phyloP scores from a whole-genome alignment of 495 filamentous ascomycete genomes.

The Aspergillus steynii region DNA sequence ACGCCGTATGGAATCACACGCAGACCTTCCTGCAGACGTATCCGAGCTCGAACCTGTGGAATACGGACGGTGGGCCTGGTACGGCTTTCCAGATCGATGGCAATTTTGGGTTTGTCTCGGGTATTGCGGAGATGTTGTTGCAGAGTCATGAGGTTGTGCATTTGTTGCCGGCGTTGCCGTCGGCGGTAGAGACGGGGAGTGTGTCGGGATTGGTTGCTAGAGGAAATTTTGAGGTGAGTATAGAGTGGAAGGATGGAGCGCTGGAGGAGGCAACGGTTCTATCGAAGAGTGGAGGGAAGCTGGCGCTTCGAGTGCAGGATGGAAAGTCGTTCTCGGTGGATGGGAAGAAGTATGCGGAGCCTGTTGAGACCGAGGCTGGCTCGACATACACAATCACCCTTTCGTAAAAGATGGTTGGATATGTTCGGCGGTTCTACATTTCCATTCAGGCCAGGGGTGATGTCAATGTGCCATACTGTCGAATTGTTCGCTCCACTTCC shows the following conservation, averaged over 20 bases:
- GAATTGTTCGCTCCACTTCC: not conserved
- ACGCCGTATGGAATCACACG: conserved; percentile 23
- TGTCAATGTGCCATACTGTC: not conserved
- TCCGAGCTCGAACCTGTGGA: conserved; percentile 17
- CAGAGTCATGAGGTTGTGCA: conserved; percentile 26
- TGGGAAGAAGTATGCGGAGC: not conserved
- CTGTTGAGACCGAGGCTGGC: not conserved
- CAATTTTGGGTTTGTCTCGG: conserved; percentile 32
- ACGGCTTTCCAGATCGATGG: conserved; percentile 35
- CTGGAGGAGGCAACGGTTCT: conserved; percentile 22
- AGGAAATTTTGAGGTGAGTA: conserved; percentile 27
- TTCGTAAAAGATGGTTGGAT: not conserved
- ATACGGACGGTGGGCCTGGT: conserved; percentile 13
- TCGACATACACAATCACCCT: not conserved
- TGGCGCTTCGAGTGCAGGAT: conserved; percentile 8
- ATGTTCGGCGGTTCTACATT: not conserved
- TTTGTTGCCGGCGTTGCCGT: conserved; percentile 28
- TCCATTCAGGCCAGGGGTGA: not conserved
- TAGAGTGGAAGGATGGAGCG: conserved; percentile 23
- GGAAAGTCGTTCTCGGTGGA: not conserved
- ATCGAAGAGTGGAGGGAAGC: conserved; percentile 3
- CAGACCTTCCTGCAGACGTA: conserved; percentile 14
- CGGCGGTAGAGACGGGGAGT: conserved; percentile 18
- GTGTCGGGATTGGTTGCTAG: conserved; percentile 27
- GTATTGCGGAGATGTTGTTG: conserved; percentile 30